Base-by-base conservation (phyloP, 176 grass and related monocot species). In the Eleusine indica region DNA sequence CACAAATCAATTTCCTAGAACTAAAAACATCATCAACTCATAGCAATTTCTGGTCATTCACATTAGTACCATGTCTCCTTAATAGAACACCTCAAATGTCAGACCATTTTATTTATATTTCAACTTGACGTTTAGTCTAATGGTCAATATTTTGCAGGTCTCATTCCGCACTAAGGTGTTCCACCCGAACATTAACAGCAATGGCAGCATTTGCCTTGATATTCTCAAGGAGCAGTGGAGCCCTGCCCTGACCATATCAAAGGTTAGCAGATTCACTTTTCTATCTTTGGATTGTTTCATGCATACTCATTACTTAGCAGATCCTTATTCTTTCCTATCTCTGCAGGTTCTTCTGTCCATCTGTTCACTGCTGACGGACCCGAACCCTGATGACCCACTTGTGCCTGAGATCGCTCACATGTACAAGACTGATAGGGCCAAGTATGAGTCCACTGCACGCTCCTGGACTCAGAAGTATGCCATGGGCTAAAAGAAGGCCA, bases 151-250 rank as follows among this genome's bases (percentile, higher is more conserved):
- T 71, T 86, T 76, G 35, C 84, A 96, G 94, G 94, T 96, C 41
- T 89, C 88, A 49, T 96, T 96, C 72, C 91, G 94, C 87, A 96
- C 94, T 40, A 96, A 96, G 91, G 94, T 96, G 12, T 96, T 96
- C 70, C 94, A 96, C 82, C 94, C 94, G 28, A 96, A 96, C 69
- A 96, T 96, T 48, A 93, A 96, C 70, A 93, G 94, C 79, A 93
- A 96, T 0, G 94, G 94, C 42, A 96, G 91, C 84, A 96, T 96
- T 80, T 93, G 91, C 88, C 88, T 96, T 79, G 94, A 96, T 77
- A 96, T 96, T 66, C 91, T 96, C 46, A 93, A 96, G 88, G 91
- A 96, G 28, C 91, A 96, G 86, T 96, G 94, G 94, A 96, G 94
- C 54, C 91, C 94, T 83, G 94, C 94, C 82, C 74, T 96, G 60